Percentiles rank a stretch among this genome's conserved stretches.
Evolutionary conservation across 2,329 filamentous ascomycete species (phyloP).

Genomic region (Aulographum hederae): DNA sequence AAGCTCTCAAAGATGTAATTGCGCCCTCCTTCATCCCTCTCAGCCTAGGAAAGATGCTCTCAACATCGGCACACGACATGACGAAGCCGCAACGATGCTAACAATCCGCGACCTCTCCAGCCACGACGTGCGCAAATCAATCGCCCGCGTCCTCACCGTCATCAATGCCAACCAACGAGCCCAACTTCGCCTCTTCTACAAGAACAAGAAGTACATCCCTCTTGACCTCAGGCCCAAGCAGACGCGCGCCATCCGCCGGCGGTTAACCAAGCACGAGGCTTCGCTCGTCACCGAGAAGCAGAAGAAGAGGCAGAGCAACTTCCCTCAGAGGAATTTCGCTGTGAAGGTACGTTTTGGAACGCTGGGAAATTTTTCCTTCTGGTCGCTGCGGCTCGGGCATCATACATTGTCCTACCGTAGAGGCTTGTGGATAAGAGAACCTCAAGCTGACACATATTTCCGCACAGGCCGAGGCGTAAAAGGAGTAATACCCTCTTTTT

Average conservation of each 20-base stretch:
- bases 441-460: too few relatives aligned
- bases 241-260: conserved; percentile 93
- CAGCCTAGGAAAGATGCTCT: conserved; percentile 9
- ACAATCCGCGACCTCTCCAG: conserved; percentile 33
- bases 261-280: conserved; percentile 82
- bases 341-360: conserved; percentile 76
- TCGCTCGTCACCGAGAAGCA: conserved; percentile 76
- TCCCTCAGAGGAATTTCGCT: conserved; percentile 97
- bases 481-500: too few relatives aligned
- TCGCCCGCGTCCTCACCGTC: conserved; percentile 95
- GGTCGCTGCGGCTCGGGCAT: too few relatives aligned
- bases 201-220: conserved; percentile 98
- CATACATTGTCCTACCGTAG: too few relatives aligned
- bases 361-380: neutral
- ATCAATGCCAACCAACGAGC: conserved; percentile 99
- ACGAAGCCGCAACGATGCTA: conserved; percentile 2
- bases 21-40: too few relatives aligned
- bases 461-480: too few relatives aligned
- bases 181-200: conserved; percentile 98
- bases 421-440: too few relatives aligned
- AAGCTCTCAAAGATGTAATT: conserved; percentile 97
- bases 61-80: neutral
- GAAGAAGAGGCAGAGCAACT: conserved; percentile 90
- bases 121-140: conserved; percentile 98
- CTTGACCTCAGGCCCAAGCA: conserved; percentile 97